Conservation (phyloP, 176 grass and related monocot genomes). For the Areca catechu region DNA sequence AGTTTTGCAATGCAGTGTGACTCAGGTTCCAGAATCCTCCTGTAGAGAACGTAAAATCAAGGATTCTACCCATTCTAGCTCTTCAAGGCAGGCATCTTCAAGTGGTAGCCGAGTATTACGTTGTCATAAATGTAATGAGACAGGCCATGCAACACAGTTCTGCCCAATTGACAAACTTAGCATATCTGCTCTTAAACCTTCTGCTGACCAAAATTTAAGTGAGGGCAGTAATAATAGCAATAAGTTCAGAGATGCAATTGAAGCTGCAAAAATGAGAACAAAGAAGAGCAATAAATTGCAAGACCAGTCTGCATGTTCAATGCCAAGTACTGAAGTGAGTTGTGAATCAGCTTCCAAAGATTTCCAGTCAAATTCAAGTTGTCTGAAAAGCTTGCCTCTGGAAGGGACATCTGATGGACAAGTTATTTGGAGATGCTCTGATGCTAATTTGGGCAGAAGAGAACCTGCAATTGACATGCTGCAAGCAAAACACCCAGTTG, state of each 20-base stretch:
- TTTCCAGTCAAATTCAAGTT: slow-evolving; percentile 19
- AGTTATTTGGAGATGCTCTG: slow-evolving; percentile 17
- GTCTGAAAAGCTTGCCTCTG: slow-evolving; percentile 14
- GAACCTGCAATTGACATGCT: not conserved
- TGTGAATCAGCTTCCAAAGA: slow-evolving; percentile 27
- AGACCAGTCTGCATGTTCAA: slow-evolving; percentile 28
- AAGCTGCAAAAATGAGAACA: slow-evolving; percentile 19
- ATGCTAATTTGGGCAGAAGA: not conserved
- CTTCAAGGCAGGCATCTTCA: slow-evolving; percentile 30
- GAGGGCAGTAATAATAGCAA: slow-evolving; percentile 15
- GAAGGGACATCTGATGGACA: slow-evolving; percentile 21
- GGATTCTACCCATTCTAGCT: slow-evolving; percentile 13
- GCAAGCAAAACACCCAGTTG: not conserved
- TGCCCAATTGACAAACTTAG: slow-evolving; percentile 43
- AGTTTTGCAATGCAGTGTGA: slow-evolving; percentile 14
- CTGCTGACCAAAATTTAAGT: too few species aligned
- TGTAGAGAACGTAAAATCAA: slow-evolving; percentile 39
- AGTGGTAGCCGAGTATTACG: slow-evolving; percentile 13
- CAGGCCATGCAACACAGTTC: slow-evolving; percentile 59
- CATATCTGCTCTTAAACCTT: slow-evolving; percentile 28
- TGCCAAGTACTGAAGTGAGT: slow-evolving; percentile 20
- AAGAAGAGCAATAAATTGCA: slow-evolving; percentile 15
- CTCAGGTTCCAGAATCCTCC: slow-evolving; percentile 26
- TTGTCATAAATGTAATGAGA: slow-evolving; percentile 73
- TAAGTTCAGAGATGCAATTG: slow-evolving; percentile 23